phyloP scores from a whole-genome alignment of 257 asterid species.

The Lavandula angustifolia region DNA sequence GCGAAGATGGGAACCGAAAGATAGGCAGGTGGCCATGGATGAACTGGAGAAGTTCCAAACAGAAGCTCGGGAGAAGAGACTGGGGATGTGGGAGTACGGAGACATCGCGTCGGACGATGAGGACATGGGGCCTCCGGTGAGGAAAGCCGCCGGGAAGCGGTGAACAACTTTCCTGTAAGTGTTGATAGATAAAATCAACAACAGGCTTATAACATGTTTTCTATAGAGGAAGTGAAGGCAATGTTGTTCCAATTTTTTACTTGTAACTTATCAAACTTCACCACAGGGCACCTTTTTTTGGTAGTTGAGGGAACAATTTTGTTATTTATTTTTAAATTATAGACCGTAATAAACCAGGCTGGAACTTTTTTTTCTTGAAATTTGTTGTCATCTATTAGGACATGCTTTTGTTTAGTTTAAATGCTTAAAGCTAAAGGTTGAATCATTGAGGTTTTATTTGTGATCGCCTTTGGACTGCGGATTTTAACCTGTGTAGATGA shows the following conservation, averaged over 20 bases:
- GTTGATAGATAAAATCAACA: too few species aligned
- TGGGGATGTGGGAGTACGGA: conserved; percentile 97
- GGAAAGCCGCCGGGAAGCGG: conserved; percentile 84
- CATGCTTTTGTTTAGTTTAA: too few species aligned
- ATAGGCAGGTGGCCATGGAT: conserved; percentile 59
- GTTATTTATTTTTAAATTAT: conserved; percentile 34
- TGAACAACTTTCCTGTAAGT: conserved; percentile 37
- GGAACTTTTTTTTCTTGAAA: not conserved
- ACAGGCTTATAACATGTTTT: too few species aligned
- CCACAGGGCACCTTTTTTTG: conserved; percentile 29
- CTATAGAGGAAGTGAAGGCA: too few species aligned
- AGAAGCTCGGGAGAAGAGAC: conserved; percentile 72
- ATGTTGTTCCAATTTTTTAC: not conserved
- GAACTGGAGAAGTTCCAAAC: conserved; percentile 75
- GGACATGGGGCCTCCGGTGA: conserved; percentile 57
- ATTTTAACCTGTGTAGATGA: too few species aligned
- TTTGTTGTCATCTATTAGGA: too few species aligned
- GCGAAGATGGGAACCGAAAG: conserved; percentile 71
- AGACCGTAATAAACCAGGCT: conserved; percentile 42
- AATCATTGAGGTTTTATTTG: too few species aligned
- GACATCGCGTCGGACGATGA: conserved; percentile 93
- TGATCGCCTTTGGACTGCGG: too few species aligned
- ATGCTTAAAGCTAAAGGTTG: too few species aligned
- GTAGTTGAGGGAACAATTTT: conserved; percentile 51
- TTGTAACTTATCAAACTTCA: conserved; percentile 37